Base-by-base conservation (phyloP, 2,329 filamentous ascomycete species). In the Fusarium praegraminearum region DNA sequence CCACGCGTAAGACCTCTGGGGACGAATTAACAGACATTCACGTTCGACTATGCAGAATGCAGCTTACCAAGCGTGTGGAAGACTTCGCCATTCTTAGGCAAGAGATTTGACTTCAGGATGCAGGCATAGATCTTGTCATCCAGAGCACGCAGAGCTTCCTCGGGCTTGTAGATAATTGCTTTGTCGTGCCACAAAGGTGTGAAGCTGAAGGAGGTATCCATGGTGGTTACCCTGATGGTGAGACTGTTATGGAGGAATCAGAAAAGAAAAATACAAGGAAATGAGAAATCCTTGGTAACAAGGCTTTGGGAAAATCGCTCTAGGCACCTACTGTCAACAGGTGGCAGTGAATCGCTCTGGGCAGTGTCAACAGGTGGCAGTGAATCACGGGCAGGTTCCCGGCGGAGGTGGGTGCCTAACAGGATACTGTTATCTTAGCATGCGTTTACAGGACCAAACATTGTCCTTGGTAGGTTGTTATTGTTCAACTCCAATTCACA, bases 141-240 rank as follows among this genome's bases (percentile, higher is more conserved):
- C 47, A 55, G 54, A 28, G 43, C 18, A 20, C 46, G 28, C 24
- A 69, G 41, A 30, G 50, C 59, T 16, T 50, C 40, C 7, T 60
- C 47, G 9, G 69, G 64, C 43, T 60, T 71, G 13, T 50, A 22
- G 18, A 68, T 43, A 11, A 76, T 58, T 15, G 67, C 57, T 13
- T 60, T 52, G 20, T 57, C 43, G 7, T 58, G 57, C 72, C 72
- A 76, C 20, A 75, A 46, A 32, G 74, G 72, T 15, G 53, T 55
- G 57, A 76, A 72, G 30, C 61, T 72, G 57, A 66, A 72, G 15
- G 73, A 56, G 41, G 56, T 74, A 30, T 75, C 72, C 74, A 76
- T 75, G 24, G 18, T 45, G 30, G 16, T 41, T 36, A n/a, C 4
- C 28, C 4, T 38, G 12, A 33, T 22, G 41, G 38, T n/a, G 22